Evolutionary conservation across 2,329 filamentous ascomycete species (phyloP), one percentile per base, ranked within the genome.

Genomic region (Talaromyces islandicus): DNA sequence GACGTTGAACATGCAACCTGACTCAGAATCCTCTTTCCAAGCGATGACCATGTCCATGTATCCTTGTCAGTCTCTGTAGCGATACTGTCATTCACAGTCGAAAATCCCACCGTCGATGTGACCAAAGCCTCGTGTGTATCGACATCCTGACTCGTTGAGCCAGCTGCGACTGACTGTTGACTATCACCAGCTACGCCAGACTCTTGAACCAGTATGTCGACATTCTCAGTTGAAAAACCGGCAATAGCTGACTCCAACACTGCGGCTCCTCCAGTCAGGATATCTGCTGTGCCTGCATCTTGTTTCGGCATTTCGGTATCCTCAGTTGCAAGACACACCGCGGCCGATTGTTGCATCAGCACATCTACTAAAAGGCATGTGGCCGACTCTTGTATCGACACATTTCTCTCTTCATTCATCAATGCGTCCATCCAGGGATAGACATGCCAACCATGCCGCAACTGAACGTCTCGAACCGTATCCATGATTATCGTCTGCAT

Each of bases 1-100:
- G 59, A 60, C 2, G 55, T 58, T 10, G 59, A 58, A 35, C 59
- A 60, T 51, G 48, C 59, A 19, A 60, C 11, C 11, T 53, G 59
- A 6, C 30, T 35, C 14, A 60, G 2, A 11, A 51, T 0, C 1
- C 24, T 7, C 11, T 19, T 32, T 11, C 54, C 48, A 38, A 60
- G 9, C 19, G 19, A 21, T 9, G 9, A 19, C 43, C 43, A 46
- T 24, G 9, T 24, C 43, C 43, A 46, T 12, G 9, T 12, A 24
- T 9, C 10, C n/a, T 12, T 1, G 10, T 46, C 3, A 7, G 12
- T 10, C 12, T 46, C 10, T 24, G 19, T 24, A 7, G 19, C 3
- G 43, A 46, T 46, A 5, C 21, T 12, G 17, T 1, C 43, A 19
- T 46, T 46, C 21, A 2, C 43, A 46, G 43, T 24, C n/a, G 19